These are phyloP conservation scores for Xylaria sp. DNA, from an alignment of 2,329 filamentous ascomycete species.

Conservation along the genomic window DNA sequence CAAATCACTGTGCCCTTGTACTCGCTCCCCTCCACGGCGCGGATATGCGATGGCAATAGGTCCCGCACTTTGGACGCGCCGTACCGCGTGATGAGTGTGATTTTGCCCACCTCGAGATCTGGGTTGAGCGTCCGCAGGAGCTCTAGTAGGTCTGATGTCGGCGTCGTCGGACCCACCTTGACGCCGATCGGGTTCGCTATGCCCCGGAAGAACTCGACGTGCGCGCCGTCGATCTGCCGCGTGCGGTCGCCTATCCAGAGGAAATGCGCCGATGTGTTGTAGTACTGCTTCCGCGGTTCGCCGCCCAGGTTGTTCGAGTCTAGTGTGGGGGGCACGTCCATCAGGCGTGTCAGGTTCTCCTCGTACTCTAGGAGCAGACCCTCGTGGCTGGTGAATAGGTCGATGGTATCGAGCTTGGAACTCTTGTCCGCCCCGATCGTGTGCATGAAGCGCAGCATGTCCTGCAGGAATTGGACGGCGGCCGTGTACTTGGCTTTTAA, in stretches of 20 bases:
- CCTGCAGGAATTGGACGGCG: constrained; percentile 87
- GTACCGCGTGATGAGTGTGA: constrained; percentile 96
- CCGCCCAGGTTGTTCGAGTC: constrained; percentile 39
- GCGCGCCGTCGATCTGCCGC: constrained; percentile 88
- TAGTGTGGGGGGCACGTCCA: constrained; percentile 68
- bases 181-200: constrained; percentile 96
- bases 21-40: constrained; percentile 84
- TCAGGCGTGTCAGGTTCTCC: constrained; percentile 80
- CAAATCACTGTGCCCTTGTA: constrained; percentile 78
- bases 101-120: constrained; percentile 82
- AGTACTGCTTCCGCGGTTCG: constrained; percentile 72
- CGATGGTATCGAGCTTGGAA: constrained; percentile 86
- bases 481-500: constrained; percentile 86
- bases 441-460: constrained; percentile 92
- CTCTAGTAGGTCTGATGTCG: constrained; percentile 76
- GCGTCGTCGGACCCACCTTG: constrained; percentile 92
- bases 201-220: constrained; percentile 97
- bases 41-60: constrained; percentile 85
- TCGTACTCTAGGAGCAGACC: constrained; percentile 95
- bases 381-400: constrained; percentile 96
- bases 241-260: constrained; percentile 99
- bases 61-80: constrained; percentile 79
- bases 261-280: constrained; percentile 95
- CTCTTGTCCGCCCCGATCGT: constrained; percentile 91
- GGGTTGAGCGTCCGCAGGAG: constrained; percentile 91